phyloP scores from a whole-genome alignment of 306 rosid species.

The Dryas drummondii region DNA sequence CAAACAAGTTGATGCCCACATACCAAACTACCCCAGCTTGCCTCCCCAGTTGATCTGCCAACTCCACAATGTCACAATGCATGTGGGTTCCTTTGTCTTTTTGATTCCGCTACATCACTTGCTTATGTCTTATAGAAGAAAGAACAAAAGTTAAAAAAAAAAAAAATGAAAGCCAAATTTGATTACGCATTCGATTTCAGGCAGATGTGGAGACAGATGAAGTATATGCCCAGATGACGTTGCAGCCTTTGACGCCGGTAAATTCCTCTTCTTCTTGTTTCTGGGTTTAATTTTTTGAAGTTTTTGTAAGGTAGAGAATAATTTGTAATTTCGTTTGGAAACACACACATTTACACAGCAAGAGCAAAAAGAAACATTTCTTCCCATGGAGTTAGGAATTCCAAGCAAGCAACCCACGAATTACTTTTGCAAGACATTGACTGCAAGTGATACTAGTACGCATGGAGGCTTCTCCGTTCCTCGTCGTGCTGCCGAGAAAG shows the following conservation, averaged over 20 bases:
- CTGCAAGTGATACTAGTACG: conserved; percentile 88
- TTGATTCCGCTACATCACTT: not conserved
- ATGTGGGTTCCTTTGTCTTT: conserved; percentile 47
- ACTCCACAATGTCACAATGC: conserved; percentile 84
- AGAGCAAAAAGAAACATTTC: conserved; percentile 93
- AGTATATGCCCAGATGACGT: conserved; percentile 93
- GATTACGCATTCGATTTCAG: conserved; percentile 50
- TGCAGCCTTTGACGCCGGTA: conserved; percentile 86
- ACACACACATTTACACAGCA: conserved; percentile 37
- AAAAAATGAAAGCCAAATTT: not conserved
- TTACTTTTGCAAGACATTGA: conserved; percentile 87
- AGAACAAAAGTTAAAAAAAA: not conserved
- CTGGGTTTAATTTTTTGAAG: not conserved
- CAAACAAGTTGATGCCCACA: conserved; percentile 75
- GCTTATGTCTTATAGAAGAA: not conserved
- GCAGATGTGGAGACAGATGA: conserved; percentile 93
- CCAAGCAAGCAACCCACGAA: conserved; percentile 86
- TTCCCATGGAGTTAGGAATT: conserved; percentile 81
- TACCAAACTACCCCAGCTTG: conserved; percentile 80
- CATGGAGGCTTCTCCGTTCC: conserved; percentile 96
- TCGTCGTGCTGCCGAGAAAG: conserved; percentile 95
- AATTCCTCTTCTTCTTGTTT: conserved; percentile 15
- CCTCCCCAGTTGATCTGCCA: conserved; percentile 83
- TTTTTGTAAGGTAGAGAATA: not conserved
- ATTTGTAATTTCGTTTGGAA: not conserved